Percentiles rank a stretch among this genome's conserved stretches.
Conservation (phyloP, 306 rosid species). For the Mimosa pudica region DNA sequence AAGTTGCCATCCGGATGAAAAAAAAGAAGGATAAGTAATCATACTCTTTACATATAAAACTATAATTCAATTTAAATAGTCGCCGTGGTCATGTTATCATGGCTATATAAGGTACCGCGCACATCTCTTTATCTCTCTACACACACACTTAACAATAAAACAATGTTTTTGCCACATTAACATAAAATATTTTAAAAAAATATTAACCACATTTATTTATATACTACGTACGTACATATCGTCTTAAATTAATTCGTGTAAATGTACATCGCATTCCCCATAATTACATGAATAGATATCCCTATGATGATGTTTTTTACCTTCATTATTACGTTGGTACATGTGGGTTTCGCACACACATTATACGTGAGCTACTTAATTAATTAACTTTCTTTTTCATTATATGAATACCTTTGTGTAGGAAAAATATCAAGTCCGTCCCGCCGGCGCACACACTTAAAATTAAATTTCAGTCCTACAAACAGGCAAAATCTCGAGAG, state of each 20-base stretch:
- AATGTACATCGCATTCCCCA: neutral
- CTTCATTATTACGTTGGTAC: neutral
- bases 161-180: too few species aligned
- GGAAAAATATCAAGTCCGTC: neutral
- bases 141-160: too few species aligned
- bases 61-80: constrained; percentile 6
- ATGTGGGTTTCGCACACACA: neutral
- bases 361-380: neutral
- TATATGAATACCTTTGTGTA: neutral
- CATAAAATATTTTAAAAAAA: too few species aligned
- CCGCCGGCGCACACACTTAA: too few species aligned
- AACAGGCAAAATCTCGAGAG: neutral
- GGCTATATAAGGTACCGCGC: neutral
- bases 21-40: neutral
- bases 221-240: neutral
- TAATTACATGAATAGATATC: neutral
- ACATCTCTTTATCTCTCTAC: neutral
- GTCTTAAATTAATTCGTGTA: neutral
- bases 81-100: neutral
- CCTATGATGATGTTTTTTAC: neutral
- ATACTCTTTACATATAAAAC: neutral
- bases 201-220: too few species aligned
- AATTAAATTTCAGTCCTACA: neutral
- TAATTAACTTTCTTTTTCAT: neutral
- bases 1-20: constrained; percentile 3